phyloP scores from a whole-genome alignment of 345 rosid genomes.

The Rhodomyrtus tomentosa region DNA sequence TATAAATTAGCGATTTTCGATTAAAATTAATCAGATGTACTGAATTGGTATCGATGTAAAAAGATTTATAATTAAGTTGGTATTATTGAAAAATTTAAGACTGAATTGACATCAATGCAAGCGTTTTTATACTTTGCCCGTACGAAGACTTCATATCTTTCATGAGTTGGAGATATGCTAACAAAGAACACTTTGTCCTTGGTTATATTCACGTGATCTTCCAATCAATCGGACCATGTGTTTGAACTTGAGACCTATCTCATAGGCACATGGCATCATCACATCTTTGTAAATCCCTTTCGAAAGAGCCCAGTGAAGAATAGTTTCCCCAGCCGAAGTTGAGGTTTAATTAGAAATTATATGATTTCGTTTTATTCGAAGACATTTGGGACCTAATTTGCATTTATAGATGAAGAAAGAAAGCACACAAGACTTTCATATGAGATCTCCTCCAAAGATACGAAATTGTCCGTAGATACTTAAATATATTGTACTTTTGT shows the following conservation, averaged over 20 bases:
- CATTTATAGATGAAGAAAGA: too few species aligned
- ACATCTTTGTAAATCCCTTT: conserved; percentile 31
- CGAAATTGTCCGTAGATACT: too few species aligned
- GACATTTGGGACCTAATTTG: too few species aligned
- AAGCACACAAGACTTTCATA: too few species aligned
- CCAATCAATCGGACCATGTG: conserved; percentile 77
- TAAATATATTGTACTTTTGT: too few species aligned
- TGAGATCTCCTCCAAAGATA: too few species aligned
- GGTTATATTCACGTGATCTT: conserved; percentile 39
- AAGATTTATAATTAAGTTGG: fast-evolving
- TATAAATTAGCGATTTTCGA: too few species aligned
- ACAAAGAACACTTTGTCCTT: conserved; percentile 63
- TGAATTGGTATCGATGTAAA: not conserved
- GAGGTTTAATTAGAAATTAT: too few species aligned
- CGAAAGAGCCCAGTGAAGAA: too few species aligned
- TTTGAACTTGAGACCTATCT: conserved; percentile 67
- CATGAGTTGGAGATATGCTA: conserved; percentile 80
- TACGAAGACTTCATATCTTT: conserved; percentile 23
- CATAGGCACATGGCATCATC: conserved; percentile 56
- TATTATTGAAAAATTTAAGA: not conserved
- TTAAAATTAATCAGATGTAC: too few species aligned
- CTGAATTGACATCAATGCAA: fast-evolving
- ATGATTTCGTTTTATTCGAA: too few species aligned
- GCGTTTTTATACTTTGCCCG: not conserved
- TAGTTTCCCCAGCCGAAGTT: too few species aligned